Evolutionary conservation across 805 yeast genomes (phyloP), one percentile per base, ranked within the genome.

Genomic region (Cyberlindnera nakhonratchasimensis): DNA sequence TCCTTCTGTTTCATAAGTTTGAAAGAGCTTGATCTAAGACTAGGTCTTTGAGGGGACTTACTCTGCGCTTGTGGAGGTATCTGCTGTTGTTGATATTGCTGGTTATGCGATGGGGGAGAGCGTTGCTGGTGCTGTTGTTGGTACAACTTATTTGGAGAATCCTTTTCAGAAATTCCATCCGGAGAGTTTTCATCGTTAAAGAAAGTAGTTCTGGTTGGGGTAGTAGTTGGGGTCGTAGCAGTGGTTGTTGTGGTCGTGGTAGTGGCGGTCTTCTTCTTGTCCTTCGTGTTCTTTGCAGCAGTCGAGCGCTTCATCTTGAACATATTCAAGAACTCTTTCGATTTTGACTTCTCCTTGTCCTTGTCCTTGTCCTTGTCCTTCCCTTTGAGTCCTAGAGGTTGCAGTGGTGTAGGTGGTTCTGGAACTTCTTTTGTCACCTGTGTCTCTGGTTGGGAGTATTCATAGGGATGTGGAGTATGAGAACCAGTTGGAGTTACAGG

Each of bases 221-320:
- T 40, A 10, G 21, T 23, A 12, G 38, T 11, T 14, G 32, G 37
- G 10, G 48, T 41, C 14, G 49, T 42, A 1, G 48, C 38, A 10
- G 21, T 23, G 10, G 46, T 37, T 1, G 38, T 11, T 14, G 32
- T 40, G 10, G 48, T 41, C 14, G 49, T 42, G 2, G 48, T 40
- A 10, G 21, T 23, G 10, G 18, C 21, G 21, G 5, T 18, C 19
- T 18, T 36, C 31, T 26, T 44, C 26, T 45, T 46, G 8, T 53
- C 49, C 26, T 46, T 43, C 7, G 26, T 5, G 2, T 29, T 18
- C 37, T 52, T 52, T 24, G 57, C 52, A 2, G 55, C 46, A n/a
- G 50, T 41, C 3, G 58, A 49, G 28, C 57, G 47, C 31, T 53
- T 55, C 58, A 45, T 55, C 34, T 55, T 55, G 47, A 57, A 57